Evolutionary conservation across 2,329 filamentous ascomycete species (phyloP).

Genomic region (Myriosclerotinia curreyana): DNA sequence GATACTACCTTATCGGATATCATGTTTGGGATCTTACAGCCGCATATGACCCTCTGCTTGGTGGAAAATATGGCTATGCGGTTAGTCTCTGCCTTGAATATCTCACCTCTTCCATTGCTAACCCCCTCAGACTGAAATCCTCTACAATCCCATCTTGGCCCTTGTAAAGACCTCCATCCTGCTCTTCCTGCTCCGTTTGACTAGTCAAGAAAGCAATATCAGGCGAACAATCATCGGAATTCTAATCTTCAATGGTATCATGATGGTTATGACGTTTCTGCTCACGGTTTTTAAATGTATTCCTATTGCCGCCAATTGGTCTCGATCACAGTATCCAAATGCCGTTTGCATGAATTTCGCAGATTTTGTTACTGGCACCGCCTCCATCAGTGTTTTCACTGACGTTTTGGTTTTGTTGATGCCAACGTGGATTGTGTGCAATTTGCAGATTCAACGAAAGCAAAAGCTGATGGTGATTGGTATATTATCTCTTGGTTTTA

Average conservation of each 20-base stretch:
- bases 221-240: slow-evolving; percentile 36
- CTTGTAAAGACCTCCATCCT: slow-evolving; percentile 48
- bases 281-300: slow-evolving; percentile 21
- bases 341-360: slow-evolving; percentile 25
- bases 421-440: slow-evolving; percentile 27
- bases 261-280: slow-evolving; percentile 14
- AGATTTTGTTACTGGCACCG: slow-evolving; percentile 18
- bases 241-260: slow-evolving; percentile 18
- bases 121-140: slow-evolving; percentile 2
- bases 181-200: slow-evolving; percentile 46
- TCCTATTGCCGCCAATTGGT: slow-evolving; percentile 25
- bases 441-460: slow-evolving; percentile 21
- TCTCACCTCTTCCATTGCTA: background rate
- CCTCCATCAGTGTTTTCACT: slow-evolving; percentile 17
- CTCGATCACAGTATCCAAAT: slow-evolving; percentile 6
- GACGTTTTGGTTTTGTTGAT: slow-evolving; percentile 22
- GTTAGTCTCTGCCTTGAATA: background rate
- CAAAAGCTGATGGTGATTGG: slow-evolving; percentile 23
- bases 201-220: slow-evolving; percentile 41
- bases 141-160: slow-evolving; percentile 47
- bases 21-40: background rate
- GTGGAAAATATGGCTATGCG: slow-evolving; percentile 11
- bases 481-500: slow-evolving; percentile 11
- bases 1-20: background rate
- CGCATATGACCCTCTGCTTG: background rate